These are phyloP conservation scores for Alisma plantagoaquatica DNA, from an alignment of 106 monocot species.

Conservation along the genomic window DNA sequence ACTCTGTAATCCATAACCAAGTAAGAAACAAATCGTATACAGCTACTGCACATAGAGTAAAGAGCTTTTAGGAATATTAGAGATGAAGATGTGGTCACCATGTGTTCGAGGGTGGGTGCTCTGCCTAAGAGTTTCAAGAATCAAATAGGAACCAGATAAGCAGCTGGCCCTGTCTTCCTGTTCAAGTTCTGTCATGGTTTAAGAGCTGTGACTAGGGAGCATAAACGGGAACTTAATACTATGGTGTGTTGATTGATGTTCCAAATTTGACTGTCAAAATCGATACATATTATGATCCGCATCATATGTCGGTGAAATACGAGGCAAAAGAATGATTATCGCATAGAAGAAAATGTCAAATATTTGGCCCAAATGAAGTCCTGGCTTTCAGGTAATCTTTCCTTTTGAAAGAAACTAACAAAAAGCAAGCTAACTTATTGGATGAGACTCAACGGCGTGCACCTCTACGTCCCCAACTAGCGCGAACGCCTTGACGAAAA, in stretches of 20 bases:
- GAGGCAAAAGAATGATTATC: no score
- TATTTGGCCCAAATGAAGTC: no score
- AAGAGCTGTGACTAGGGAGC: no score
- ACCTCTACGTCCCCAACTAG: slow-evolving; percentile 78
- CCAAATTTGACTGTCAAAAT: no score
- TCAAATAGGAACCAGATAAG: background rate
- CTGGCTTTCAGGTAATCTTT: background rate
- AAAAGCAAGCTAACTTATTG: background rate
- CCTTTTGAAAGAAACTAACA: background rate
- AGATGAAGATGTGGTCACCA: background rate
- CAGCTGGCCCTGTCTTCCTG: background rate
- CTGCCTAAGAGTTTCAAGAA: background rate
- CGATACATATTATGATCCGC: no score
- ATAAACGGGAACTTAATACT: no score
- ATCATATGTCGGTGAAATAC: no score
- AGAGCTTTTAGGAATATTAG: background rate
- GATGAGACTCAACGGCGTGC: background rate
- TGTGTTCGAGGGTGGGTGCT: background rate
- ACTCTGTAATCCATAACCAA: slow-evolving; percentile 33
- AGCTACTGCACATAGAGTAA: background rate
- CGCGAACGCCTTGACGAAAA: slow-evolving; percentile 77
- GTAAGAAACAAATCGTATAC: background rate
- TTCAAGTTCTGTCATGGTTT: background rate
- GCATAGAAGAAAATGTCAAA: no score
- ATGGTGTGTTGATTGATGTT: no score